A percentile compares a stretch with the other conserved stretches of the same genome.
Conservation (phyloP, 495 filamentous ascomycete species). For the Lindgomyces ingoldianus region DNA sequence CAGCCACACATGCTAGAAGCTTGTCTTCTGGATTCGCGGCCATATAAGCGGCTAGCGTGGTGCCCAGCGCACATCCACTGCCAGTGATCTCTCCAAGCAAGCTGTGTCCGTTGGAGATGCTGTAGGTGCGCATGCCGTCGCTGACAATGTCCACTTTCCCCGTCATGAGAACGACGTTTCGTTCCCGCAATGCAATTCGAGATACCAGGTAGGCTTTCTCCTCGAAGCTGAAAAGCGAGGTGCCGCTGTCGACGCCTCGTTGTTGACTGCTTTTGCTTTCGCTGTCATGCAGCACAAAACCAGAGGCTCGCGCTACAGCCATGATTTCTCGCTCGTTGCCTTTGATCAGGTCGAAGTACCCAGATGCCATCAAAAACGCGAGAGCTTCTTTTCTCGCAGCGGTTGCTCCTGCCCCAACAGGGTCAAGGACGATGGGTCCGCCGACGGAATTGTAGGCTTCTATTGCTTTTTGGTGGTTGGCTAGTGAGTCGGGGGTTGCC, state of each 20-base stretch:
- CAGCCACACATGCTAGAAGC: constrained; percentile 69
- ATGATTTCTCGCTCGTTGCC: constrained; percentile 91
- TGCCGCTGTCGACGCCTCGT: constrained; percentile 82
- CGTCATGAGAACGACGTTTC: constrained; percentile 83
- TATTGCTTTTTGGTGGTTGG: constrained; percentile 67
- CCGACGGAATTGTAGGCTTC: constrained; percentile 74
- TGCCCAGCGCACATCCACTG: constrained; percentile 84
- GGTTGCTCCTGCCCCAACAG: constrained; percentile 89
- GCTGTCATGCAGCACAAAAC: constrained; percentile 31
- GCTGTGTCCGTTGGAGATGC: constrained; percentile 74
- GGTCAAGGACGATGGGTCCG: constrained; percentile 81
- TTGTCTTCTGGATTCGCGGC: constrained; percentile 61
- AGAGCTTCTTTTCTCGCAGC: constrained; percentile 68
- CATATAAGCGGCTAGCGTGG: constrained; percentile 72
- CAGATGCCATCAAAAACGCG: constrained; percentile 67
- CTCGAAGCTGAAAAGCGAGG: constrained; percentile 53
- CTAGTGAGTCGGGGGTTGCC: constrained; percentile 67
- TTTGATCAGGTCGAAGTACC: constrained; percentile 86
- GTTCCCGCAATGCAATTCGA: constrained; percentile 64
- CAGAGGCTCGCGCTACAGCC: constrained; percentile 59
- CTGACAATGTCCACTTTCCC: constrained; percentile 76
- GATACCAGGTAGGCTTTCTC: constrained; percentile 64
- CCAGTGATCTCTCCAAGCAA: constrained; percentile 83
- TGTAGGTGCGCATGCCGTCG: constrained; percentile 66
- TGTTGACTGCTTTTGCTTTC: constrained; percentile 56